phyloP scores from a whole-genome alignment of 2,329 filamentous ascomycete genomes.

The Fusarium drepaniforme region DNA sequence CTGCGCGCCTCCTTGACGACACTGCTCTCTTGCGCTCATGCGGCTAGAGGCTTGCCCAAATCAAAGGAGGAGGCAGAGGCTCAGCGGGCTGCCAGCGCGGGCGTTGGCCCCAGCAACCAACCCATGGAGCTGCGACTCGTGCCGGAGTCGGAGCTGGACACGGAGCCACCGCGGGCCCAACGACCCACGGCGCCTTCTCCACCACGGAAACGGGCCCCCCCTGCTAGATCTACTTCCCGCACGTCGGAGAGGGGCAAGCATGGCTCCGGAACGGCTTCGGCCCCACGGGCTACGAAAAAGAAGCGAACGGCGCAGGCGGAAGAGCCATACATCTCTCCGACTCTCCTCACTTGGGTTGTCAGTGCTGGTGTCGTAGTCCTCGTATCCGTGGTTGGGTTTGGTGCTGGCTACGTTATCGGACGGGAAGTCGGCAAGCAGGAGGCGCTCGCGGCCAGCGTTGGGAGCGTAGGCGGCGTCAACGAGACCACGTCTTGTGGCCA shows the following conservation, averaged over 20 bases:
- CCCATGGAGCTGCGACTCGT: constrained; percentile 71
- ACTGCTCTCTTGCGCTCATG: constrained; percentile 92
- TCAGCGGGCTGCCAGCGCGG: constrained; percentile 48
- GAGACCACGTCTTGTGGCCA: constrained; percentile 63
- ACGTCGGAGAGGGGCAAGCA: constrained; percentile 64
- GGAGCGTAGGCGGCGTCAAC: constrained; percentile 55
- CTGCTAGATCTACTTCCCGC: constrained; percentile 46
- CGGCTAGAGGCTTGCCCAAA: constrained; percentile 85
- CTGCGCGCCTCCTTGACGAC: constrained; percentile 94
- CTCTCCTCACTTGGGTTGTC: constrained; percentile 73
- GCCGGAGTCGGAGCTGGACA: constrained; percentile 70
- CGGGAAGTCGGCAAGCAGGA: constrained; percentile 75
- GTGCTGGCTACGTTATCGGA: constrained; percentile 76
- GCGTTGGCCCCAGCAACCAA: constrained; percentile 61
- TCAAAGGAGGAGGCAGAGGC: constrained; percentile 60
- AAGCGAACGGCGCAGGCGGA: constrained; percentile 62
- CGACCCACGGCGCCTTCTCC: constrained; percentile 36
- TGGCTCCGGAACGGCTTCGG: constrained; percentile 54
- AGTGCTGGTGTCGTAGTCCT: constrained; percentile 76
- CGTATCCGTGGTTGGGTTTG: constrained; percentile 76
- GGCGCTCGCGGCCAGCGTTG: constrained; percentile 53
- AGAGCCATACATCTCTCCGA: constrained; percentile 66
- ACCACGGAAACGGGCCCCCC: constrained; percentile 46
- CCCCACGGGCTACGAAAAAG: constrained; percentile 67
- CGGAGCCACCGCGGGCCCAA: constrained; percentile 45